Conservation (phyloP, 257 asterid genomes). For the Nicotiana knightiana region DNA sequence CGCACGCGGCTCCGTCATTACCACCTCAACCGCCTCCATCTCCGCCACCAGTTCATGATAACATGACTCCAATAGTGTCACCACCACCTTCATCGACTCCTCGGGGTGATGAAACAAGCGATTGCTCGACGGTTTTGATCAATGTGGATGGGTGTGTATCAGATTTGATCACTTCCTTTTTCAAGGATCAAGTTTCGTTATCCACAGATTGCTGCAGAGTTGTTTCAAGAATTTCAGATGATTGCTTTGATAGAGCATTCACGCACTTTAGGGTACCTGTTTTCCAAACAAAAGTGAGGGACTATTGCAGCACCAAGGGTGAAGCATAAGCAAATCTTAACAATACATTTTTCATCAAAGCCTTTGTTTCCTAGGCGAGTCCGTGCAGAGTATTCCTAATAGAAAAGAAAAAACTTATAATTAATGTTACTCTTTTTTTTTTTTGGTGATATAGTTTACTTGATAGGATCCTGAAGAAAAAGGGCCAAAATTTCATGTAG, state of each 20-base stretch:
- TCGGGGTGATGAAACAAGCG: neutral
- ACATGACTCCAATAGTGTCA: neutral
- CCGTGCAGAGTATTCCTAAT: no score
- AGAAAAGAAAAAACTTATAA: no score
- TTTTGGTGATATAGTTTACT: no score
- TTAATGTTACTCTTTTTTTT: no score
- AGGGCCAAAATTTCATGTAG: neutral
- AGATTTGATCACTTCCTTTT: neutral
- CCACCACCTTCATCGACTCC: neutral
- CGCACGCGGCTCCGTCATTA: neutral
- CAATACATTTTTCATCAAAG: neutral
- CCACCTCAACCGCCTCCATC: neutral
- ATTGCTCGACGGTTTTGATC: constrained; percentile 23
- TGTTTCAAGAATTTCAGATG: constrained; percentile 16
- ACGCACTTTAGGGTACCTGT: neutral
- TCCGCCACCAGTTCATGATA: neutral
- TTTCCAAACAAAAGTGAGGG: constrained; percentile 5
- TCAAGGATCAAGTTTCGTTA: neutral
- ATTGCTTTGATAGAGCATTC: constrained; percentile 14
- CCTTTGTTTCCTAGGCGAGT: neutral
- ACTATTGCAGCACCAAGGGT: neutral
- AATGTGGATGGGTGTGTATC: constrained; percentile 7
- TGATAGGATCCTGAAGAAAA: neutral
- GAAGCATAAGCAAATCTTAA: neutral
- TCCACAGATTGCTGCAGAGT: constrained; percentile 1